Percentiles rank a stretch among this genome's conserved stretches.
Conservation (phyloP, 2,329 filamentous ascomycete species). For the Zasmidium citrigriseum region DNA sequence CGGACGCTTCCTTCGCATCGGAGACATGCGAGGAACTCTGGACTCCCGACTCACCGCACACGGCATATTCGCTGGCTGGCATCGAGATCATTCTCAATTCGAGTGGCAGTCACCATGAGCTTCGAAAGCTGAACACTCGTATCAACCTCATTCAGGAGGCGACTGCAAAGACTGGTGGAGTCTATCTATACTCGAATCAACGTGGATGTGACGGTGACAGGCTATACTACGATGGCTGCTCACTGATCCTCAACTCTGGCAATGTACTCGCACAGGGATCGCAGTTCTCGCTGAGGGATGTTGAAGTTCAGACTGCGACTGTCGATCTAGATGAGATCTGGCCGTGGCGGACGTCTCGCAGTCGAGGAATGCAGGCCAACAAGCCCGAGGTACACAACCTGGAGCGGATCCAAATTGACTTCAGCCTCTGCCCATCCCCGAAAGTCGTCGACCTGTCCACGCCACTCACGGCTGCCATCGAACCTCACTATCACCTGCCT, state of each 20-base stretch:
- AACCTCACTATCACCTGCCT: conserved; percentile 58
- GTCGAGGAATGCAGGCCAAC: conserved; percentile 61
- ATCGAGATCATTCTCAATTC: conserved; percentile 64
- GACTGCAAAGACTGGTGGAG: conserved; percentile 62
- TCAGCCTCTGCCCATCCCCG: conserved; percentile 39
- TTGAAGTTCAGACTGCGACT: conserved; percentile 57
- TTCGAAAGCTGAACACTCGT: conserved; percentile 64
- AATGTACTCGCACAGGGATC: conserved; percentile 65
- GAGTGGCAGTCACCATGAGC: conserved; percentile 66
- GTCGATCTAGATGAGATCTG: conserved; percentile 70
- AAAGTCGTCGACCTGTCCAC: conserved; percentile 28
- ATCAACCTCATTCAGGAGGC: conserved; percentile 67
- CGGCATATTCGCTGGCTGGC: conserved; percentile 65
- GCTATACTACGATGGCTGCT: conserved; percentile 63
- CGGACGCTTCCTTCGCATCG: conserved; percentile 63
- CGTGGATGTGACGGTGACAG: conserved; percentile 59
- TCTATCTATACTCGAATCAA: conserved; percentile 67
- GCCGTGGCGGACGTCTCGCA: conserved; percentile 57
- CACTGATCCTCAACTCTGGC: conserved; percentile 65
- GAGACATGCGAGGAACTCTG: conserved; percentile 72
- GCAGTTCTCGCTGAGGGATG: conserved; percentile 64
- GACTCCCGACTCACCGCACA: conserved; percentile 59
- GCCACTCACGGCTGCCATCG: conserved; percentile 46
- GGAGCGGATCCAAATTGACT: conserved; percentile 45
- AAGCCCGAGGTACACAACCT: conserved; percentile 46